These are phyloP conservation scores for Penicillium brasilianum DNA, from an alignment of 2,329 filamentous ascomycete genomes.

Conservation along the genomic window DNA sequence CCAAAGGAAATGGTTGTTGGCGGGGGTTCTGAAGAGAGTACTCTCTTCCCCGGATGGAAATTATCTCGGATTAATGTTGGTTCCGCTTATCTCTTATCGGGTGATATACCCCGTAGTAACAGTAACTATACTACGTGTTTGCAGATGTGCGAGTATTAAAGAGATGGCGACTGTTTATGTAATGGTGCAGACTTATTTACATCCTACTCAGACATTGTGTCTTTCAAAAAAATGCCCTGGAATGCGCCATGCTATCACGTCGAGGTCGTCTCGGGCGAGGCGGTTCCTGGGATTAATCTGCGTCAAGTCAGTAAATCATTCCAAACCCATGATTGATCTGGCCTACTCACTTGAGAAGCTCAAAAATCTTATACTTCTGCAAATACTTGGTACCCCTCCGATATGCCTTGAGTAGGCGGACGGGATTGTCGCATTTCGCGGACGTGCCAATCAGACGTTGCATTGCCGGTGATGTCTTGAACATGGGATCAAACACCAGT, in stretches of 20 bases:
- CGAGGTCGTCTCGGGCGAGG: neutral
- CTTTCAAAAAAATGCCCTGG: no score
- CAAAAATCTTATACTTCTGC: constrained; percentile 74
- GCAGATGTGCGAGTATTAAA: no score
- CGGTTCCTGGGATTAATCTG: constrained; percentile 13
- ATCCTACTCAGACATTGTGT: neutral
- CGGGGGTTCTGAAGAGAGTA: neutral
- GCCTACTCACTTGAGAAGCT: constrained; percentile 68
- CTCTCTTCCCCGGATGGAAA: constrained; percentile 25
- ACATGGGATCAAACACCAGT: constrained; percentile 87
- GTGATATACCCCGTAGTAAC: neutral
- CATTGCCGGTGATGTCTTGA: constrained; percentile 70
- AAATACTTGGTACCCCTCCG: constrained; percentile 72
- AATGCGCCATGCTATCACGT: neutral
- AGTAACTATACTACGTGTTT: neutral
- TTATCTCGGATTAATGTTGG: constrained; percentile 27
- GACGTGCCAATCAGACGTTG: constrained; percentile 60
- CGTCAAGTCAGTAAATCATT: neutral
- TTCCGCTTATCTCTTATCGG: constrained; percentile 31
- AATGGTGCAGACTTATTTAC: neutral
- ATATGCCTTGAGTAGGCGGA: constrained; percentile 70
- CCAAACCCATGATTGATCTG: neutral
- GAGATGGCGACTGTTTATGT: neutral
- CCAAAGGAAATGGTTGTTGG: neutral
- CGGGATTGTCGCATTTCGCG: constrained; percentile 51